Evolutionary conservation across 1,284 basidiomycete species (phyloP).

Genomic region (Chondrostereum purpureum): DNA sequence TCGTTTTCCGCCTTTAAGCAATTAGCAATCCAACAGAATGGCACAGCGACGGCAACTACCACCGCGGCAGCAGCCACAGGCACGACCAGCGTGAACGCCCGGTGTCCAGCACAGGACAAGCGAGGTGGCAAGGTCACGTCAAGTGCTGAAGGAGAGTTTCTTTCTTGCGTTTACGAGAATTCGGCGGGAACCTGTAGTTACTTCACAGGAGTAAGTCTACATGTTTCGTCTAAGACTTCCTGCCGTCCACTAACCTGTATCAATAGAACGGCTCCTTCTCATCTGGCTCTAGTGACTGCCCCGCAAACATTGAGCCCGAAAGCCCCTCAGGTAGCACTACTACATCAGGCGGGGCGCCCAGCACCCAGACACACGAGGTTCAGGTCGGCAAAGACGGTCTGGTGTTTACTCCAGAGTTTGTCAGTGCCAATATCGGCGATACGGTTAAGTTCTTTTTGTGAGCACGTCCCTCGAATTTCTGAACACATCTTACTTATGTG

Average conservation of each 20-base stretch:
- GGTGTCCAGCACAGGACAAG: slow-evolving; percentile 30
- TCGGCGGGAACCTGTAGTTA: slow-evolving; percentile 26
- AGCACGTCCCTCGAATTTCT: too few species aligned
- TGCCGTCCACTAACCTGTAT: too few species aligned
- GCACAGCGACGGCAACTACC: slow-evolving; percentile 17
- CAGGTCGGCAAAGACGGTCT: slow-evolving; percentile 11
- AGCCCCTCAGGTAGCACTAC: too few species aligned
- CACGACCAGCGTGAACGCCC: slow-evolving; percentile 18
- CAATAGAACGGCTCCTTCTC: slow-evolving; percentile 26
- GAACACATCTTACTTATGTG: too few species aligned
- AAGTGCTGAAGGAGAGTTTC: too few species aligned
- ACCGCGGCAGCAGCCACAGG: slow-evolving; percentile 13
- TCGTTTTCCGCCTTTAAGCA: slow-evolving; percentile 41
- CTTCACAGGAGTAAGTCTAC: slow-evolving; percentile 28
- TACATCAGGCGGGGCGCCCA: background rate
- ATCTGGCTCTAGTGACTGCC: too few species aligned
- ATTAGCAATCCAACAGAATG: slow-evolving; percentile 29
- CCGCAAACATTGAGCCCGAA: too few species aligned
- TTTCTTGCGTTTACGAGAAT: slow-evolving; percentile 28
- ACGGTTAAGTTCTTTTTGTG: slow-evolving; percentile 14
- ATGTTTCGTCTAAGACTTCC: too few species aligned
- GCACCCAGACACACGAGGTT: slow-evolving; percentile 15
- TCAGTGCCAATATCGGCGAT: slow-evolving; percentile 11
- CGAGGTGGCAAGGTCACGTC: too few species aligned
- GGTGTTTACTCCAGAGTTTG: slow-evolving; percentile 12